Conservation (phyloP, 1,284 basidiomycete genomes). For the Phylloboletellus chloephorus region DNA sequence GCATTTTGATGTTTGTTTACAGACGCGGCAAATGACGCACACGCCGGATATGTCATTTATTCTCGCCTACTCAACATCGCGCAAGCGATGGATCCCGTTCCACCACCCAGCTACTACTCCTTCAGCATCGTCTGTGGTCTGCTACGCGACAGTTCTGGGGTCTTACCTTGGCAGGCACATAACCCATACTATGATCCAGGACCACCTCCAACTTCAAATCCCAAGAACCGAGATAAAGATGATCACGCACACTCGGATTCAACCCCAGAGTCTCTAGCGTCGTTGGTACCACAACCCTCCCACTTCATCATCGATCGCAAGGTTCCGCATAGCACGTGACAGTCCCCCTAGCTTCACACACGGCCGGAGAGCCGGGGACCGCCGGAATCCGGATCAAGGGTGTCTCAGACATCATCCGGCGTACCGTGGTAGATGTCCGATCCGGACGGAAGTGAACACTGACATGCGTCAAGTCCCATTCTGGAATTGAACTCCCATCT, state of each 20-base stretch:
- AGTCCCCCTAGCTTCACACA: too few relatives aligned
- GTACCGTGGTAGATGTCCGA: not conserved
- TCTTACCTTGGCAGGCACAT: conserved; percentile 43
- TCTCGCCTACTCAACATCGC: conserved; percentile 40
- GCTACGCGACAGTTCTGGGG: conserved; percentile 36
- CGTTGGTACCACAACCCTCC: not conserved
- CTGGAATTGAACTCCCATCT: too few relatives aligned
- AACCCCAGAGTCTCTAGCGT: not conserved
- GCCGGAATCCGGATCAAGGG: not conserved
- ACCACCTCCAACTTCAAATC: conserved; percentile 46
- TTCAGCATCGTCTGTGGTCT: conserved; percentile 49
- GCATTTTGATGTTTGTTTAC: conserved; percentile 4
- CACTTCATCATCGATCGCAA: not conserved
- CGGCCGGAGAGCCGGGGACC: not conserved
- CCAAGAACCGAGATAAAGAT: conserved; percentile 23
- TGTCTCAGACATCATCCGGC: conserved; percentile 1
- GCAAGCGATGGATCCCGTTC: conserved; percentile 34
- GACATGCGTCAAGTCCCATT: not conserved
- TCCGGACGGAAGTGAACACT: conserved; percentile 1
- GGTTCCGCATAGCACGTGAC: conserved; percentile 1
- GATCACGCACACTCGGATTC: not conserved
- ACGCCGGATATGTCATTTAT: conserved; percentile 52
- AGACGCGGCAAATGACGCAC: conserved; percentile 74
- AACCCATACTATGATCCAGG: conserved; percentile 70
- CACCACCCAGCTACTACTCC: conserved; percentile 46